Conservation (phyloP, 306 rosid species). For the Phaseolus lunatus region DNA sequence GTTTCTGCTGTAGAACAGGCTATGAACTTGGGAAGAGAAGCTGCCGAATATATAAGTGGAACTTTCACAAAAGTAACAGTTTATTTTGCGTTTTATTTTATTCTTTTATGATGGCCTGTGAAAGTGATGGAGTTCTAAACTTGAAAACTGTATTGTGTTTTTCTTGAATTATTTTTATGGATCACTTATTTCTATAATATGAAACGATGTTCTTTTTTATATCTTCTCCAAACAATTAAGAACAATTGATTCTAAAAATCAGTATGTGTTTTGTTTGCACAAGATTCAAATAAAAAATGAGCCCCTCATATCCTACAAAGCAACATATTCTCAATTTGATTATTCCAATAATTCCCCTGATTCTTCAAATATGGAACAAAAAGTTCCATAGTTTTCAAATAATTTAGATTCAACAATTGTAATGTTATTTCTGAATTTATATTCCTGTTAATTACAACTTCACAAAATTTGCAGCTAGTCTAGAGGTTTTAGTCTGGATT, state of each 20-base stretch:
- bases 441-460: background rate
- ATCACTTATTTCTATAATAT: background rate
- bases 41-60: conserved; percentile 89
- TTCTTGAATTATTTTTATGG: conserved; percentile 3
- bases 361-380: background rate
- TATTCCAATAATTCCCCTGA: background rate
- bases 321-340: background rate
- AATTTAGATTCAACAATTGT: conserved; percentile 5
- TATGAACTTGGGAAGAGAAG: conserved; percentile 92
- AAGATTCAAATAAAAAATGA: background rate
- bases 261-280: background rate
- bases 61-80: conserved; percentile 74
- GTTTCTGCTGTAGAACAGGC: conserved; percentile 79
- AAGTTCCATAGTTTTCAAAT: background rate
- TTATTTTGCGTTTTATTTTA: conserved; percentile 8
- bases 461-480: background rate
- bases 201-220: background rate
- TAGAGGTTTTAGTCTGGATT: conserved; percentile 27
- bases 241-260: background rate
- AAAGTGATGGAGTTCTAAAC: conserved; percentile 29
- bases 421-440: background rate
- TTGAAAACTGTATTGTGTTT: background rate
- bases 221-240: conserved; percentile 2
- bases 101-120: background rate
- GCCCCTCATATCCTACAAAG: background rate